A percentile compares a stretch with the other conserved stretches of the same genome.
Conservation (phyloP, 805 yeast genomes). For the Yarrowia deformans region DNA sequence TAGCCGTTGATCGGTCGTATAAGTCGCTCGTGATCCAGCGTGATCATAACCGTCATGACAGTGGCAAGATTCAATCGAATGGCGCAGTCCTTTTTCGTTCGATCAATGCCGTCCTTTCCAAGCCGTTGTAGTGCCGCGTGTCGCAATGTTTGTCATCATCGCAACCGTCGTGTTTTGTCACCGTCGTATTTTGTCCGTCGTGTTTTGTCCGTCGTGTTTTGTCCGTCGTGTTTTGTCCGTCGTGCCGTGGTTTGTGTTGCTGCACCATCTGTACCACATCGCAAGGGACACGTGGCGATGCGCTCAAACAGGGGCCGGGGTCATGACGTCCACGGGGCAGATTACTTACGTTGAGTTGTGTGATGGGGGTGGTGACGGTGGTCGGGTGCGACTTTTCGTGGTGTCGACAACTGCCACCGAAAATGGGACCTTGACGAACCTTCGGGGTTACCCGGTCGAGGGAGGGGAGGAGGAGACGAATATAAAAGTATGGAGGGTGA, state of each 20-base stretch:
- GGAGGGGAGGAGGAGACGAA: not conserved
- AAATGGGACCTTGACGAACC: slow-evolving; percentile 33
- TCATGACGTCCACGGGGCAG: slow-evolving; percentile 28
- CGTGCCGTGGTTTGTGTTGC: slow-evolving; percentile 7
- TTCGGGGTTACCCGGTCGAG: slow-evolving; percentile 12
- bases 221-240: not conserved
- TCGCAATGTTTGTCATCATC: too few species aligned
- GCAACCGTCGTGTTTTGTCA: too few species aligned
- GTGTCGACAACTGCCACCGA: slow-evolving; percentile 30
- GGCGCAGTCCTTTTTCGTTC: too few species aligned
- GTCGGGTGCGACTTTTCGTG: not conserved
- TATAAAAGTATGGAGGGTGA: too few species aligned
- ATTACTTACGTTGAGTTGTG: slow-evolving; percentile 33
- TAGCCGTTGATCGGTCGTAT: too few species aligned
- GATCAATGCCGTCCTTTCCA: too few species aligned
- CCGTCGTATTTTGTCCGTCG: too few species aligned
- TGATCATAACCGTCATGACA: too few species aligned
- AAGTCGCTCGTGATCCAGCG: too few species aligned
- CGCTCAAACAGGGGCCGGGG: slow-evolving; percentile 1
- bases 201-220: not conserved
- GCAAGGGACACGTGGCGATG: not conserved
- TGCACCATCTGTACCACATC: slow-evolving; percentile 5
- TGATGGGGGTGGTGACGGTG: slow-evolving; percentile 7
- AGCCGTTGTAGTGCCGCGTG: too few species aligned
- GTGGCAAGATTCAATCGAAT: too few species aligned